These are phyloP conservation scores for Leccinum longicurvipes DNA, from an alignment of 768 basidiomycete genomes.

Conservation along the genomic window DNA sequence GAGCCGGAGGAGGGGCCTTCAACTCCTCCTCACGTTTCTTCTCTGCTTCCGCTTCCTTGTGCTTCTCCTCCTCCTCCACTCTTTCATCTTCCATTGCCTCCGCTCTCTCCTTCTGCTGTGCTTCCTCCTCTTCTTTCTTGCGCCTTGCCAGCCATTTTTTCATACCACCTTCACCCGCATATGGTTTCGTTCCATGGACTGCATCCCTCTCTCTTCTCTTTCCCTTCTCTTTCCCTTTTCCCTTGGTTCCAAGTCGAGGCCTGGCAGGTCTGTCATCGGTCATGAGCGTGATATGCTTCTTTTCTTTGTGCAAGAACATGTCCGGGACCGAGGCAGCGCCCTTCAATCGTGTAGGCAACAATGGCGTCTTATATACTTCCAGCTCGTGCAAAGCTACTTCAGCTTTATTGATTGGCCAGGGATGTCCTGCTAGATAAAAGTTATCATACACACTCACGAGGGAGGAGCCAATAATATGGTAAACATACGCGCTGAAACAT, in stretches of 20 bases:
- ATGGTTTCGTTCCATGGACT: constrained; percentile 65
- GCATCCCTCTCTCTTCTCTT: constrained; percentile 36
- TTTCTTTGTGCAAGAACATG: constrained; percentile 56
- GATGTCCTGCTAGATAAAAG: constrained; percentile 20
- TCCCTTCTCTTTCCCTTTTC: constrained; percentile 33
- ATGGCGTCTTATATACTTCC: constrained; percentile 76
- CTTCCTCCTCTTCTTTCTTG: constrained; percentile 54
- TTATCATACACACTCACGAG: constrained; percentile 17
- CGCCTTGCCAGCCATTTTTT: constrained; percentile 69
- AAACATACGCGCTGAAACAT: constrained; percentile 32
- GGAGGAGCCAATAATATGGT: constrained; percentile 1
- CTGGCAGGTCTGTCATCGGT: constrained; percentile 52
- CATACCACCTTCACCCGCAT: constrained; percentile 75
- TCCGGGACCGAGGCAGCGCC: constrained; percentile 48
- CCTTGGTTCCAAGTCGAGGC: constrained; percentile 45
- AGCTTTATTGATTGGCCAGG: constrained; percentile 47
- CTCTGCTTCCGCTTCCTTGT: constrained; percentile 18
- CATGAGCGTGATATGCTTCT: constrained; percentile 52
- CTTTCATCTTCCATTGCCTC: constrained; percentile 36
- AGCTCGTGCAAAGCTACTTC: constrained; percentile 69
- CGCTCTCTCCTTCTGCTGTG: constrained; percentile 32
- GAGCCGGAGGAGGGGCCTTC: constrained; percentile 12
- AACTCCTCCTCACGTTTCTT: constrained; percentile 18
- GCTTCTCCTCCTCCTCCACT: constrained; percentile 26
- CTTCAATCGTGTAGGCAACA: constrained; percentile 58